Conservation (phyloP, 2,329 filamentous ascomycete species). For the Zopfia rhizophila region DNA sequence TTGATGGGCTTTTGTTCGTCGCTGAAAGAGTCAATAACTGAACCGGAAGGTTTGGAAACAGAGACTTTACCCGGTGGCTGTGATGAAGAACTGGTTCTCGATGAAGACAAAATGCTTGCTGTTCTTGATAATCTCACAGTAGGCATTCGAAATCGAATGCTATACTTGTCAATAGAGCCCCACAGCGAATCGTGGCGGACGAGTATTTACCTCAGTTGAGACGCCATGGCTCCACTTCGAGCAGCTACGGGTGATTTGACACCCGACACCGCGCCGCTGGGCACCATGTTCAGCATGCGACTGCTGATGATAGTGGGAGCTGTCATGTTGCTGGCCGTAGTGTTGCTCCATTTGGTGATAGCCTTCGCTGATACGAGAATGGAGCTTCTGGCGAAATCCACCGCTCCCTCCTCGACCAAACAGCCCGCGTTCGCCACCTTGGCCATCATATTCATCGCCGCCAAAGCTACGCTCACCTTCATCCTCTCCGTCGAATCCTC, state of each 20-base stretch:
- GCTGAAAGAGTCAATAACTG: slow-evolving; percentile 26
- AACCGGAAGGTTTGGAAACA: too few relatives aligned
- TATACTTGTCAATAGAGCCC: slow-evolving; percentile 27
- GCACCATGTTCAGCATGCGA: slow-evolving; percentile 45
- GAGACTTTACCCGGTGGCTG: slow-evolving; percentile 73
- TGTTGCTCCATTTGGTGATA: slow-evolving; percentile 37
- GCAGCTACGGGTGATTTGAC: slow-evolving; percentile 51
- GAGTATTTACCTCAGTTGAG: slow-evolving; percentile 60
- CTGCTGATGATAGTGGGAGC: slow-evolving; percentile 19
- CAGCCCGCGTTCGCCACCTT: slow-evolving; percentile 44
- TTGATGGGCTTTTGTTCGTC: slow-evolving; percentile 76
- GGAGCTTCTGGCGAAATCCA: slow-evolving; percentile 41
- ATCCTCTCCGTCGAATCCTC: slow-evolving; percentile 45
- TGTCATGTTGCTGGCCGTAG: slow-evolving; percentile 31
- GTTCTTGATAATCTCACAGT: slow-evolving; percentile 75
- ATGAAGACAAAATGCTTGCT: slow-evolving; percentile 81
- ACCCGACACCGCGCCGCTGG: slow-evolving; percentile 41
- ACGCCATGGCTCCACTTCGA: slow-evolving; percentile 70
- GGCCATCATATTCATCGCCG: slow-evolving; percentile 30
- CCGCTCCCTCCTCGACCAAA: slow-evolving; percentile 34
- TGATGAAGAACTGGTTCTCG: slow-evolving; percentile 91
- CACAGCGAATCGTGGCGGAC: neutral
- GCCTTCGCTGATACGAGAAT: slow-evolving; percentile 35
- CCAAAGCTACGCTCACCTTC: slow-evolving; percentile 51
- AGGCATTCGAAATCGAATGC: slow-evolving; percentile 89